These are phyloP conservation scores for Dryas integrifolia DNA, from an alignment of 331 rosid species.

Conservation along the genomic window DNA sequence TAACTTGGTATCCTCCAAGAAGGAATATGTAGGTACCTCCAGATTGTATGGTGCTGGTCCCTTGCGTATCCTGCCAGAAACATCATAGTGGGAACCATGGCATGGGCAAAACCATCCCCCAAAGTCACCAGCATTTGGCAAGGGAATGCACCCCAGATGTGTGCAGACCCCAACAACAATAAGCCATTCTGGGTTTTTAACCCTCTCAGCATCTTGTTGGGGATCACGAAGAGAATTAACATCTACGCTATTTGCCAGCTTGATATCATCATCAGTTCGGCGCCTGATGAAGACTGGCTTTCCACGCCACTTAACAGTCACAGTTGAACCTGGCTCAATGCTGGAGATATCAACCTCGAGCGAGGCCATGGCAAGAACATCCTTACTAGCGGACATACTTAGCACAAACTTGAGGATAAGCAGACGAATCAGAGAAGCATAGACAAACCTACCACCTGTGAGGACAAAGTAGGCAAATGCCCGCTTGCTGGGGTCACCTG, in stretches of 20 bases:
- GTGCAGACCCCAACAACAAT: constrained; percentile 47
- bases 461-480: constrained; percentile 51
- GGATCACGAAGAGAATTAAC: constrained; percentile 44
- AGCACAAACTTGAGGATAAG: constrained; percentile 47
- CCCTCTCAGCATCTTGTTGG: constrained; percentile 41
- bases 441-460: constrained; percentile 48
- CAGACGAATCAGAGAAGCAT: constrained; percentile 46
- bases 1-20: constrained; percentile 40
- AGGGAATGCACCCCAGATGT: constrained; percentile 50
- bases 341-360: constrained; percentile 47
- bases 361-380: constrained; percentile 46
- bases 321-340: constrained; percentile 47
- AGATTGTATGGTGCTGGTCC: constrained; percentile 53
- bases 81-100: constrained; percentile 52
- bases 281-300: constrained; percentile 53
- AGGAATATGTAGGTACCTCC: constrained; percentile 48
- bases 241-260: constrained; percentile 45
- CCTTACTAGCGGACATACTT: constrained; percentile 54
- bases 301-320: constrained; percentile 53
- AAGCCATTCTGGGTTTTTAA: constrained; percentile 50
- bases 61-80: constrained; percentile 50
- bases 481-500: constrained; percentile 49
- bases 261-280: constrained; percentile 44
- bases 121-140: constrained; percentile 50
- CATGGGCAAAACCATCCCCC: constrained; percentile 62